A percentile compares a stretch with the other conserved stretches of the same genome.
Conservation (phyloP, 768 basidiomycete genomes). For the Xerocomus spinulosus region DNA sequence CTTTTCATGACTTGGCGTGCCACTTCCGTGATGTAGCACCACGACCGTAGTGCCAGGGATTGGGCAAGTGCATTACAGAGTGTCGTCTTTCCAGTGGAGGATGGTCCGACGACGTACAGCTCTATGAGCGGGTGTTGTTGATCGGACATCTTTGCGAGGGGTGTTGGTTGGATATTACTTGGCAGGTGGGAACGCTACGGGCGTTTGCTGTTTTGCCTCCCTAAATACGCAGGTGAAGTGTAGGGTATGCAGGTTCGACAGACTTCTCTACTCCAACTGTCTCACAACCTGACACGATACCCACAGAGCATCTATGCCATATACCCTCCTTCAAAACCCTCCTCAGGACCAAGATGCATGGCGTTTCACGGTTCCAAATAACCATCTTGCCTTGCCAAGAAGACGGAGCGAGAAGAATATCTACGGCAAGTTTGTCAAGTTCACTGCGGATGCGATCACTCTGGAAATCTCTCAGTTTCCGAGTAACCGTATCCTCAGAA, state of each 20-base stretch:
- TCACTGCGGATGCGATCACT: slow-evolving; percentile 47
- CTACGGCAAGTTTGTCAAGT: slow-evolving; percentile 48
- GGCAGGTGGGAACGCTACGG: slow-evolving; percentile 16
- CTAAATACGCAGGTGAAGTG: slow-evolving; percentile 8
- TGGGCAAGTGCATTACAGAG: slow-evolving; percentile 50
- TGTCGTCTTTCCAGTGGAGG: slow-evolving; percentile 70
- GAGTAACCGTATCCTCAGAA: slow-evolving; percentile 54
- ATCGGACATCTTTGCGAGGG: slow-evolving; percentile 14
- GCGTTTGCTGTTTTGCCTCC: slow-evolving; percentile 7
- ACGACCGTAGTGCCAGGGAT: slow-evolving; percentile 35
- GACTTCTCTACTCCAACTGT: not conserved
- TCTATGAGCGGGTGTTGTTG: slow-evolving; percentile 14
- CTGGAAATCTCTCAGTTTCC: slow-evolving; percentile 47
- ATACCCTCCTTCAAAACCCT: slow-evolving; percentile 37
- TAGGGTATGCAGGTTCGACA: slow-evolving; percentile 1
- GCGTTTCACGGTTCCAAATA: slow-evolving; percentile 40
- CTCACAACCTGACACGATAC: too few species aligned
- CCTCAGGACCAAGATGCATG: slow-evolving; percentile 49
- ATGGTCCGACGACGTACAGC: slow-evolving; percentile 49
- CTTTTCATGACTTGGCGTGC: slow-evolving; percentile 54
- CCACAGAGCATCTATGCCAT: slow-evolving; percentile 11
- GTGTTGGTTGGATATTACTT: slow-evolving; percentile 1
- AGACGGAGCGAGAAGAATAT: slow-evolving; percentile 25
- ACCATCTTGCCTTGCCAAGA: slow-evolving; percentile 25
- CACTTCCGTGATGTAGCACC: slow-evolving; percentile 53